phyloP scores from a whole-genome alignment of 2,329 filamentous ascomycete genomes.

The Clarireedia homoeocarpa region DNA sequence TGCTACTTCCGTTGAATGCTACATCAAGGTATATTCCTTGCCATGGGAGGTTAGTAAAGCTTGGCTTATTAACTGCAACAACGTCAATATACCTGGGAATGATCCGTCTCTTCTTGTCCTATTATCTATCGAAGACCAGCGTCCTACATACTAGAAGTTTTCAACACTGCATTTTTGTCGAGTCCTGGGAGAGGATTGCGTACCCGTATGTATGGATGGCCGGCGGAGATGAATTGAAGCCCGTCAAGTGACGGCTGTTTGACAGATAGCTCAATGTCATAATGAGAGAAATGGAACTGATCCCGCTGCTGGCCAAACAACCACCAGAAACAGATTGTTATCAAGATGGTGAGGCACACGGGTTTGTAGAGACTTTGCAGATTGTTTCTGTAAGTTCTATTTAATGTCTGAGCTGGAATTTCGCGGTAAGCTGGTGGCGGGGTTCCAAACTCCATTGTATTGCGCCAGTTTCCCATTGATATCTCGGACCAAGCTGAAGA shows the following conservation, averaged over 20 bases:
- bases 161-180: neutral
- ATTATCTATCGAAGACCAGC: conserved; percentile 19
- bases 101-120: conserved; percentile 19
- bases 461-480: conserved; percentile 14
- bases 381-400: neutral
- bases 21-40: conserved; percentile 24
- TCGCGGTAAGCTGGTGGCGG: conserved; percentile 5
- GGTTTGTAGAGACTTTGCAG: conserved; percentile 1
- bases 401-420: neutral
- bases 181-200: neutral
- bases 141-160: conserved; percentile 20
- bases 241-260: conserved; percentile 9
- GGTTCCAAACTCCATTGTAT: conserved; percentile 5
- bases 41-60: neutral
- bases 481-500: conserved; percentile 19
- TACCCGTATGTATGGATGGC: conserved; percentile 20
- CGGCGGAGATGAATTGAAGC: conserved; percentile 19
- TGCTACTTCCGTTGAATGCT: conserved; percentile 16
- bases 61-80: neutral
- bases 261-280: neutral
- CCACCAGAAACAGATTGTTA: conserved; percentile 23
- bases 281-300: neutral
- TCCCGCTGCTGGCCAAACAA: conserved; percentile 4
- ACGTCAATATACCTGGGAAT: conserved; percentile 18
- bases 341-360: conserved; percentile 20